phyloP scores from a whole-genome alignment of 2,329 filamentous ascomycete genomes.

The Chrysosporium keratinophilum region DNA sequence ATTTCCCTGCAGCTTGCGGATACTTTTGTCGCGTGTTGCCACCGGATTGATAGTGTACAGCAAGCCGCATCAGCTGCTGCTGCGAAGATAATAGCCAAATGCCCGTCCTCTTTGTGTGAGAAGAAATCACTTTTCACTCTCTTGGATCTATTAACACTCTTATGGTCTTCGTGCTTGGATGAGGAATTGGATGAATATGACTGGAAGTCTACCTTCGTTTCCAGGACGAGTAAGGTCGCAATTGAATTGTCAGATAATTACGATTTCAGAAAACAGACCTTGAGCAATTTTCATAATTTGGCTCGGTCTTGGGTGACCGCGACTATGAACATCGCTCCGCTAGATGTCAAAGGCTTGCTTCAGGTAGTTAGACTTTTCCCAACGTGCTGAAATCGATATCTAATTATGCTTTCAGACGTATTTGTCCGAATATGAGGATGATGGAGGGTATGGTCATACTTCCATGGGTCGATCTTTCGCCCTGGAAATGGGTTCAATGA shows the following conservation, averaged over 20 bases:
- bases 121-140: slow-evolving; percentile 84
- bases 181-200: slow-evolving; percentile 90
- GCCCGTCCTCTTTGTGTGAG: slow-evolving; percentile 84
- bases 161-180: slow-evolving; percentile 93
- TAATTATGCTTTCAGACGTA: slow-evolving; percentile 54
- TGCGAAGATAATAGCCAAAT: slow-evolving; percentile 70
- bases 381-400: background rate
- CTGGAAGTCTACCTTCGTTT: slow-evolving; percentile 71
- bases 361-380: slow-evolving; percentile 35
- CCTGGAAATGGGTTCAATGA: slow-evolving; percentile 76
- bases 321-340: slow-evolving; percentile 72
- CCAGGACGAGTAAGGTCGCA: slow-evolving; percentile 63
- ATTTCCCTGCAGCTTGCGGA: slow-evolving; percentile 77
- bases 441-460: slow-evolving; percentile 81
- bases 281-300: slow-evolving; percentile 65
- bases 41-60: slow-evolving; percentile 85
- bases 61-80: slow-evolving; percentile 74
- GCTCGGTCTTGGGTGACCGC: slow-evolving; percentile 71
- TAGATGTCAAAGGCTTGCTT: slow-evolving; percentile 88
- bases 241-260: slow-evolving; percentile 94
- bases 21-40: slow-evolving; percentile 82
- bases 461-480: slow-evolving; percentile 90
- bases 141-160: slow-evolving; percentile 78
- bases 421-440: slow-evolving; percentile 86
- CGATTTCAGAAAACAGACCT: slow-evolving; percentile 63